Evolutionary conservation across 2,329 filamentous ascomycete species (phyloP).

Genomic region (Neurospora sp.): DNA sequence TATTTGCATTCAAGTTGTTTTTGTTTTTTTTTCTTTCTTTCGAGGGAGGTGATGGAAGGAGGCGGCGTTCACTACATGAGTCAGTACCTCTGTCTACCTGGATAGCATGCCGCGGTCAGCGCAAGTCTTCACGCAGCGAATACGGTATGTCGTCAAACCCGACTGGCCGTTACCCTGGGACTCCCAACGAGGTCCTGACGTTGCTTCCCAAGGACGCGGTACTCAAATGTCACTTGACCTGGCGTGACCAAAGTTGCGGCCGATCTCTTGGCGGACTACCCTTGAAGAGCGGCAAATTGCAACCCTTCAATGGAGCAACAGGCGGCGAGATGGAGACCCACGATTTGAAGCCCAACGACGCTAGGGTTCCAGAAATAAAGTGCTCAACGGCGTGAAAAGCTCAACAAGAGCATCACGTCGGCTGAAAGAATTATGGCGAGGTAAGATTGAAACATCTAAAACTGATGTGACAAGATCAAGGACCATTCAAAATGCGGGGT

Average conservation of each 20-base stretch:
- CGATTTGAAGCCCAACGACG: neutral
- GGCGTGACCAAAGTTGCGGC: neutral
- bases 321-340: neutral
- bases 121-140: neutral
- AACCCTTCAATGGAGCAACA: too few species aligned
- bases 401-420: too few species aligned
- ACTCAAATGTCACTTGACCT: neutral
- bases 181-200: neutral
- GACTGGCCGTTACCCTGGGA: neutral
- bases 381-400: neutral
- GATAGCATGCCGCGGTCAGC: too few species aligned
- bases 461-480: too few species aligned
- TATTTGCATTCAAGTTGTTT: too few species aligned
- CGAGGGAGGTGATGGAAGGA: too few species aligned
- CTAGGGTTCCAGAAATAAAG: neutral
- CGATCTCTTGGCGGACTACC: neutral
- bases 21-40: too few species aligned
- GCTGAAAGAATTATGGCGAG: too few species aligned
- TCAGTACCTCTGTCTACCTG: too few species aligned
- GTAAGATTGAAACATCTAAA: neutral
- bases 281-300: neutral
- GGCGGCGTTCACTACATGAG: too few species aligned
- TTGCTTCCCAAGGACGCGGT: neutral
- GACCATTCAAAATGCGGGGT: neutral
- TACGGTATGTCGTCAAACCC: neutral